Conservation (phyloP, 2,329 filamentous ascomycete genomes). For the Fragosphaeria purpurea region DNA sequence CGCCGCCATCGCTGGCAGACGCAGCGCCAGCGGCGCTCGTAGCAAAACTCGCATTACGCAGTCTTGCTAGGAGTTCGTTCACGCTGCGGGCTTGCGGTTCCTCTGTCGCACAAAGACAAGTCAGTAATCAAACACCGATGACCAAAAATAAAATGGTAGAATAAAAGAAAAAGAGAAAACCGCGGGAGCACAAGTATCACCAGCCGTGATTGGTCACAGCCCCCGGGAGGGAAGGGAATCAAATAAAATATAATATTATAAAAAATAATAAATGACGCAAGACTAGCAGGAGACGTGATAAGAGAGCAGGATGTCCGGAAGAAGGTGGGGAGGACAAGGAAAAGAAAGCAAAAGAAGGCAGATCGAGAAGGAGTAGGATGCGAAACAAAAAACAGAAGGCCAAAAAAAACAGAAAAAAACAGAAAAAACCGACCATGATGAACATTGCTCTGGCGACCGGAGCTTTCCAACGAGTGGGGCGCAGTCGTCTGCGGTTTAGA, state of each 20-base stretch:
- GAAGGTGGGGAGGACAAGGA: constrained; percentile 4
- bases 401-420: neutral
- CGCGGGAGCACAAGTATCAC: neutral
- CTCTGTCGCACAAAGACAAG: constrained; percentile 6
- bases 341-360: neutral
- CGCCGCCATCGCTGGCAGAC: neutral
- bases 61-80: constrained; percentile 49
- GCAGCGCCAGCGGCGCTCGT: constrained; percentile 6
- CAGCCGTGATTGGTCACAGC: no score
- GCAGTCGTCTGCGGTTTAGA: constrained; percentile 50
- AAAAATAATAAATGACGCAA: neutral
- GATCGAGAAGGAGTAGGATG: neutral
- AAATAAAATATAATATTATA: neutral
- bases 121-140: neutral
- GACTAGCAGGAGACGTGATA: neutral
- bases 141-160: neutral
- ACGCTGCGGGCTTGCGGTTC: constrained; percentile 30
- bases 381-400: neutral
- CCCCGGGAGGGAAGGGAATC: neutral
- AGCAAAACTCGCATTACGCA: constrained; percentile 37
- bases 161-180: neutral
- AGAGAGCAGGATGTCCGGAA: neutral
- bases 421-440: constrained; percentile 12
- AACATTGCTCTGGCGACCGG: constrained; percentile 14
- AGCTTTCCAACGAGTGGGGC: constrained; percentile 36